phyloP scores from a whole-genome alignment of 306 rosid species.

The Trichosanthes truncata region DNA sequence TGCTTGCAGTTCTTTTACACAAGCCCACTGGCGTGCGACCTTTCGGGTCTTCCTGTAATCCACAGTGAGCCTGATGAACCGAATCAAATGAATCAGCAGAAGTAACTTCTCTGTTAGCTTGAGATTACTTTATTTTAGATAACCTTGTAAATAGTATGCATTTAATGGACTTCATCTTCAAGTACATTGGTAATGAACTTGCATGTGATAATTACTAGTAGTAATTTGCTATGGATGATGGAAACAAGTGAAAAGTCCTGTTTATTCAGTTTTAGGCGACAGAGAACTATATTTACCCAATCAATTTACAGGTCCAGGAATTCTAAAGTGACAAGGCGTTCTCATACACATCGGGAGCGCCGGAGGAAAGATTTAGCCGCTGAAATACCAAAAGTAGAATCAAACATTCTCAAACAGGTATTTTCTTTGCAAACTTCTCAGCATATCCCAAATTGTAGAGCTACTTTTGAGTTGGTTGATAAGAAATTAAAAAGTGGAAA shows the following conservation, averaged over 20 bases:
- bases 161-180: not conserved
- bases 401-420: slow-evolving; percentile 37
- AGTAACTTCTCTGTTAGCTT: slow-evolving; percentile 35
- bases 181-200: not conserved
- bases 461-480: not conserved
- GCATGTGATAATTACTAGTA: not conserved
- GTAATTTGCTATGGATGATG: not conserved
- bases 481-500: not conserved
- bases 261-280: not conserved
- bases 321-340: slow-evolving; percentile 42
- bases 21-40: slow-evolving; percentile 71
- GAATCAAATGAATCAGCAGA: slow-evolving; percentile 42
- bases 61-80: slow-evolving; percentile 31
- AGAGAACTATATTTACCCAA: not conserved
- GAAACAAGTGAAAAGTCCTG: not conserved
- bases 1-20: slow-evolving; percentile 66
- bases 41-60: slow-evolving; percentile 58
- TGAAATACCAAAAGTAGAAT: slow-evolving; percentile 23
- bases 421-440: not conserved
- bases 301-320: slow-evolving; percentile 35
- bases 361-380: slow-evolving; percentile 25
- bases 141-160: not conserved
- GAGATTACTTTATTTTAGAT: not conserved
- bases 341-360: slow-evolving; percentile 33
- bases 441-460: not conserved